Base-by-base conservation (phyloP, 2,329 filamentous ascomycete genomes). In the Colletotrichum sp. region DNA sequence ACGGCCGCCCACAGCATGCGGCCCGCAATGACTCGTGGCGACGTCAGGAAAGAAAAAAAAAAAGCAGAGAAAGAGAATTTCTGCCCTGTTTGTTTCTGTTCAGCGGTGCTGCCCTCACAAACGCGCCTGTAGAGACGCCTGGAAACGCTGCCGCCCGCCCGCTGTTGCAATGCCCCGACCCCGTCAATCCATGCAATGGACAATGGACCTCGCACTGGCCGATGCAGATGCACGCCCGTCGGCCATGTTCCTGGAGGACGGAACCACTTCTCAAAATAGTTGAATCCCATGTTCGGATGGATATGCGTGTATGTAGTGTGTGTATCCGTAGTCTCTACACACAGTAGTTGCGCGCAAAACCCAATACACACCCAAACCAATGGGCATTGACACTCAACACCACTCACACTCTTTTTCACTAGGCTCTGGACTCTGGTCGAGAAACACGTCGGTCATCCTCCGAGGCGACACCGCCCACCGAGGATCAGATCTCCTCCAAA, bases 11-110 rank as follows among this genome's bases (percentile, higher is more conserved):
- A 18, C 32, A 15, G 36, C 15, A 64, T 55, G 38, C 55, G 71
- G 71, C 36, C 48, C 68, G 57, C 36, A 21, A 38, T 75, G 73
- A 75, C 73, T 75, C 73, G 73, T 73, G 73, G 70, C 57, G 26
- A 68, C 10, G 21, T 15, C 36, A 34, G 21, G 13, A 38, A 21
- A 36, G 6, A 16, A 16, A 58, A 58, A 58, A 58, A 57, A 58
- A 28, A 58, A 30, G 16, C 21, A 69, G 8, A 48, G 24, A 21
- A 13, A 57, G 26, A 38, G 28, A 43, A 38, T 16, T 24, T 67
- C 43, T 12, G 12, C 21, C 43, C 18, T 48, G 55, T 18, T 16
- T 21, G 16, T n/a, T 12, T n/a, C 38, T 48, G 38, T 18, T 21
- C 38, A 48, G 38, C 18, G 18, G 5, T 48, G 38, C 38, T 18